Base-by-base conservation (phyloP, 2,329 filamentous ascomycete species). In the Penicillium sclerotiorum region DNA sequence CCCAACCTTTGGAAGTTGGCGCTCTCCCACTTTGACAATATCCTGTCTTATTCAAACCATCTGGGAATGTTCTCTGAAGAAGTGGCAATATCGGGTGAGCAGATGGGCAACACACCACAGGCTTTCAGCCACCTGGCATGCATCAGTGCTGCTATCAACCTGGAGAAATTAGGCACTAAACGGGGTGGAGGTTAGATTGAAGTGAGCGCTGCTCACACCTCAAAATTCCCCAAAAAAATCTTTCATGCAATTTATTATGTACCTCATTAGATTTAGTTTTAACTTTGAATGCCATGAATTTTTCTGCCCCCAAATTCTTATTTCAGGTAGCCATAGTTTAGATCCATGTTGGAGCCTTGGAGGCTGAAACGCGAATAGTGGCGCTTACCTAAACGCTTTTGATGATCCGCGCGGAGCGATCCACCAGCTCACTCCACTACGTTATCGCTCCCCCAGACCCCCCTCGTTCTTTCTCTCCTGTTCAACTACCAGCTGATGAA, bases 41-140 rank as follows among this genome's bases (percentile, higher is more conserved):
- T 90, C 78, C 75, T 91, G 20, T 80, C 80, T 56, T 91, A 90
- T 71, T 83, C 85, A 1, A 92, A 91, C 65, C 87, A 91, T 66
- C 71, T 91, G 47, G 81, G 80, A 60, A 90, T 91, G 81, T 90
- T 90, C 67, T 89, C 85, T 7, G 87, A 91, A 66, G 88, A 91
- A 72, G 90, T 91, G 60, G 81, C 87, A 5, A 77, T 85, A 45
- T 85, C 81, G 44, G 88, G 88, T 9, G 87, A 91, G 70, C 88
- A 91, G 72, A 76, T 91, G 51, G 88, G 88, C 1, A 91, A 91
- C 63, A 90, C 87, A 13, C 88, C 88, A 0, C 88, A 90, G 71
- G 88, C 88, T 0, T 91, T 91, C 59, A 89, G 85, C 58, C 87
- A 92, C 64, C 70, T 92, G 53, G 86, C 87, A 2, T 78, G 90